phyloP scores from a whole-genome alignment of 768 basidiomycete species.

The Amanita phalloides region DNA sequence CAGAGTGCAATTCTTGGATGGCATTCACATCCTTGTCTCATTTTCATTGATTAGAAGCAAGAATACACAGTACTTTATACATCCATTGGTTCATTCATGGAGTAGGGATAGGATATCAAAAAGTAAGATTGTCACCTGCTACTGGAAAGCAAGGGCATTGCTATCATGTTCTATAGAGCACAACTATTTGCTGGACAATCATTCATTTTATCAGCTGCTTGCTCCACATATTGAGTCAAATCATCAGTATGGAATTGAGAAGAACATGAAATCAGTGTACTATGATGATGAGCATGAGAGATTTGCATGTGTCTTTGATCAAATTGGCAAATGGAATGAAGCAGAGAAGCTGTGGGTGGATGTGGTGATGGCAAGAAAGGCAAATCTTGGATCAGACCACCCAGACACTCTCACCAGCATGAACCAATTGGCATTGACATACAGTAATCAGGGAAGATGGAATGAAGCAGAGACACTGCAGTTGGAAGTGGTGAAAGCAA shows the following conservation, averaged over 20 bases:
- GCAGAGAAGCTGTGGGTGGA: too few relatives aligned
- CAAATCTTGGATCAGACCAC: too few relatives aligned
- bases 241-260: not conserved
- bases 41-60: slow-evolving; percentile 10
- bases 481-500: too few relatives aligned
- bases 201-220: not conserved
- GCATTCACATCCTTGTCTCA: slow-evolving; percentile 9
- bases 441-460: too few relatives aligned
- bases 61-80: slow-evolving; percentile 3
- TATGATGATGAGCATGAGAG: too few relatives aligned
- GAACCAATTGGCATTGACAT: too few relatives aligned
- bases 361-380: too few relatives aligned
- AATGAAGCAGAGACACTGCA: too few relatives aligned
- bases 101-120: not conserved
- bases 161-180: not conserved
- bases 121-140: not conserved
- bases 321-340: too few relatives aligned
- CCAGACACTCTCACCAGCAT: too few relatives aligned
- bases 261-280: not conserved
- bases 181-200: not conserved
- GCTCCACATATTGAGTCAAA: slow-evolving; percentile 6
- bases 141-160: not conserved
- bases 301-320: too few relatives aligned
- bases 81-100: slow-evolving; percentile 9
- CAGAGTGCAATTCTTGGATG: slow-evolving; percentile 5